Percentiles rank a stretch among this genome's conserved stretches.
phyloP scores from a whole-genome alignment of 2,329 filamentous ascomycete genomes.

The Aureobasidium sp. region DNA sequence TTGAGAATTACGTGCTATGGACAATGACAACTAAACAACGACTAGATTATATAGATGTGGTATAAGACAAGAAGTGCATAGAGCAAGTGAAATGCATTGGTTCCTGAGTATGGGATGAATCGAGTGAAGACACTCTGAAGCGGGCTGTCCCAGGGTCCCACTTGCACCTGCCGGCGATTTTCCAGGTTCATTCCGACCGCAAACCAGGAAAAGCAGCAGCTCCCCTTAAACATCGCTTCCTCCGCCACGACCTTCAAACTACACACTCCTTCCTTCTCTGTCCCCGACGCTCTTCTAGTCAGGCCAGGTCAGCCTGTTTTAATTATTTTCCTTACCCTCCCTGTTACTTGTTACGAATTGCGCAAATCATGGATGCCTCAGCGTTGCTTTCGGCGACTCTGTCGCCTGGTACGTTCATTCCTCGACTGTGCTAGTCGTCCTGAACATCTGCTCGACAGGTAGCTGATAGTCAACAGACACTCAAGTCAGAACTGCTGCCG shows the following conservation, averaged over 20 bases:
- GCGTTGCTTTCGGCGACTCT: constrained; percentile 96
- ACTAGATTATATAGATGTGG: background rate
- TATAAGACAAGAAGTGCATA: background rate
- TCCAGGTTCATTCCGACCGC: constrained; percentile 2
- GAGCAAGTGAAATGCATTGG: background rate
- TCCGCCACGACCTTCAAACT: constrained; percentile 8
- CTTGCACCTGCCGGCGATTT: constrained; percentile 14
- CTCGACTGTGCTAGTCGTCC: background rate
- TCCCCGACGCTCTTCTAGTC: constrained; percentile 4
- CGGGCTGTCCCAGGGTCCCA: constrained; percentile 13
- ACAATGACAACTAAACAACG: background rate
- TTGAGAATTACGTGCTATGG: background rate
- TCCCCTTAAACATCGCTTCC: constrained; percentile 10
- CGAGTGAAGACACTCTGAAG: constrained; percentile 10
- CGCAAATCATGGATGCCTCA: constrained; percentile 82
- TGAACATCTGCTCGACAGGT: background rate
- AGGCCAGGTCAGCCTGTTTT: constrained; percentile 12
- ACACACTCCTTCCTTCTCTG: constrained; percentile 7
- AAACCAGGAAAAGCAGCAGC: constrained; percentile 2
- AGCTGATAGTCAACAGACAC: constrained; percentile 58
- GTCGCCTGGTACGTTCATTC: constrained; percentile 70
- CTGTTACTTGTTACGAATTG: constrained; percentile 4
- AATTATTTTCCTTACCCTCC: background rate
- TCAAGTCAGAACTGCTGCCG: constrained; percentile 78
- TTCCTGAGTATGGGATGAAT: background rate